Evolutionary conservation across 306 rosid genomes (phyloP).

Genomic region (Acmispon strigosus): DNA sequence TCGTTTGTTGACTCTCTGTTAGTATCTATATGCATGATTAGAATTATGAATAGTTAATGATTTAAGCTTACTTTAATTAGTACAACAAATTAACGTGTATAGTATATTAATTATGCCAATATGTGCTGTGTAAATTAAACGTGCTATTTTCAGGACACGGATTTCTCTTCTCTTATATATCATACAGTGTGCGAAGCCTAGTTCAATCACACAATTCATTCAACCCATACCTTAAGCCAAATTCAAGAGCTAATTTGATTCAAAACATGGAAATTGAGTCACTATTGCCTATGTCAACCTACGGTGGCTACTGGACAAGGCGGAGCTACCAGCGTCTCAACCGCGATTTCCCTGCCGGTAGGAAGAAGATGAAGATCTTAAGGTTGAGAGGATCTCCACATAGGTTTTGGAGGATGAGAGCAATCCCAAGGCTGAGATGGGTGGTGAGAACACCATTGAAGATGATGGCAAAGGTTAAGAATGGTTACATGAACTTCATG

Average conservation of each 20-base stretch:
- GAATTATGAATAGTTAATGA: too few relatives aligned
- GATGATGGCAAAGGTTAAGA: constrained; percentile 33
- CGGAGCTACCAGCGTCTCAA: constrained; percentile 33
- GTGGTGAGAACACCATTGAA: constrained; percentile 36
- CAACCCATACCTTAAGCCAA: neutral
- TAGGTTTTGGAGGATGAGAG: constrained; percentile 31
- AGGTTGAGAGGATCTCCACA: constrained; percentile 17
- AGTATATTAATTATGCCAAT: too few relatives aligned
- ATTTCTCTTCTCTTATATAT: neutral
- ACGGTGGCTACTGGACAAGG: constrained; percentile 20
- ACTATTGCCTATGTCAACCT: constrained; percentile 19
- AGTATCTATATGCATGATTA: too few relatives aligned
- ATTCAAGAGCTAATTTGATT: neutral
- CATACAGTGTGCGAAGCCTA: neutral
- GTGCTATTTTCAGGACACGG: neutral
- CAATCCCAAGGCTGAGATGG: constrained; percentile 27
- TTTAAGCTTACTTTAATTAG: too few relatives aligned
- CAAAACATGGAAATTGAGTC: constrained; percentile 32
- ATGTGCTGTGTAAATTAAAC: neutral
- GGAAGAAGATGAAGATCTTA: constrained; percentile 16
- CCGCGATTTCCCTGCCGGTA: neutral
- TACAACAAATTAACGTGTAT: too few relatives aligned
- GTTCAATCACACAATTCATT: neutral
- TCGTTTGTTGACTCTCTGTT: too few relatives aligned
- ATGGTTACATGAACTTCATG: constrained; percentile 37